Evolutionary conservation across 768 basidiomycete genomes (phyloP).

Genomic region (Xanthoconium purpureum): DNA sequence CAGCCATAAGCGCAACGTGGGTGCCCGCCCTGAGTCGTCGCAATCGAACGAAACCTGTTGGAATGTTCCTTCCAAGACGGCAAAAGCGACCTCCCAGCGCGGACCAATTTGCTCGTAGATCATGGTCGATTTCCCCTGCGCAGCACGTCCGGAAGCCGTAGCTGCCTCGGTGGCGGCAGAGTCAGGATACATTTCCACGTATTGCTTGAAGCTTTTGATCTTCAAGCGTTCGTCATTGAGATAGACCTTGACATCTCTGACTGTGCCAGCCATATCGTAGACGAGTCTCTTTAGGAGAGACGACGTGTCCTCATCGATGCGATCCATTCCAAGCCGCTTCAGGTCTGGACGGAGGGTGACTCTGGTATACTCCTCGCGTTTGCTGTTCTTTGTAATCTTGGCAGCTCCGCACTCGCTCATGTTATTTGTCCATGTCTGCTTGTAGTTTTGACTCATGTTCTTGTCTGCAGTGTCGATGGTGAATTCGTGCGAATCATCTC

Average conservation of each 20-base stretch:
- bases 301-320: constrained; percentile 88
- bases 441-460: constrained; percentile 83
- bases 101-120: too few species aligned
- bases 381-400: too few species aligned
- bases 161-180: too few species aligned
- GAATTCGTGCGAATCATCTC: constrained; percentile 95
- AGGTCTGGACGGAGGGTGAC: constrained; percentile 94
- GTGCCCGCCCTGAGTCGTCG: constrained; percentile 96
- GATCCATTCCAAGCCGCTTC: constrained; percentile 84
- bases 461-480: constrained; percentile 94
- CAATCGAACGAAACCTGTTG: constrained; percentile 97
- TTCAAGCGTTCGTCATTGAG: too few species aligned
- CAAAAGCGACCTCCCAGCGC: too few species aligned
- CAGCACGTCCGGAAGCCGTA: constrained; percentile 75
- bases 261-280: too few species aligned
- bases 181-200: too few species aligned
- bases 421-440: too few species aligned
- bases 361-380: constrained; percentile 86
- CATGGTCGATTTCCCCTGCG: constrained; percentile 70
- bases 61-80: constrained; percentile 87
- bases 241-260: too few species aligned
- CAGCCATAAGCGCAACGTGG: constrained; percentile 84
- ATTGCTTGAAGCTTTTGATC: too few species aligned
- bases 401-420: too few species aligned
- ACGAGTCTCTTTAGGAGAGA: constrained; percentile 83